phyloP scores from a whole-genome alignment of 1,284 basidiomycete species.

The Boletus smithii region DNA sequence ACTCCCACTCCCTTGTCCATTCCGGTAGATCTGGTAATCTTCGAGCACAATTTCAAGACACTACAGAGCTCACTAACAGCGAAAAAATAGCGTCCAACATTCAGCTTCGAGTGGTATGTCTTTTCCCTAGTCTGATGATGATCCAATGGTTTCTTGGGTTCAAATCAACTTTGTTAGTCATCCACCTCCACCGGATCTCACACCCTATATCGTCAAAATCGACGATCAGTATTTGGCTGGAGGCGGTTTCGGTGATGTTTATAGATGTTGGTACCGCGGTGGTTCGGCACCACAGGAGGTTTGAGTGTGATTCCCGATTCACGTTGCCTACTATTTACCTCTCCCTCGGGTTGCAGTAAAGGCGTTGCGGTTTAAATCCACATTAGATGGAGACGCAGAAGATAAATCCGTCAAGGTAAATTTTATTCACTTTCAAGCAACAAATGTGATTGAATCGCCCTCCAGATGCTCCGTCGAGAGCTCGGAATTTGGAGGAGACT shows the following conservation, averaged over 20 bases:
- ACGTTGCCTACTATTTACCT: not conserved
- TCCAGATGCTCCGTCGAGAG: too few species aligned
- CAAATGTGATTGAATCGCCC: too few species aligned
- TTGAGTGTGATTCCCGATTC: not conserved
- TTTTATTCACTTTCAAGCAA: too few species aligned
- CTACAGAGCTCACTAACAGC: too few species aligned
- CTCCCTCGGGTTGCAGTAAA: slow-evolving; percentile 21
- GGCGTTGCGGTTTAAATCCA: slow-evolving; percentile 6
- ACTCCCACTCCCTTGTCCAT: slow-evolving; percentile 32
- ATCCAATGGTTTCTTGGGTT: too few species aligned
- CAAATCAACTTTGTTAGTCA: too few species aligned
- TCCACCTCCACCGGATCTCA: slow-evolving; percentile 13
- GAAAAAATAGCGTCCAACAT: too few species aligned
- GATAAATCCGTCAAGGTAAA: not conserved
- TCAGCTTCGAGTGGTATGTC: too few species aligned
- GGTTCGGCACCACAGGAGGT: slow-evolving; percentile 7
- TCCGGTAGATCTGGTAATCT: too few species aligned
- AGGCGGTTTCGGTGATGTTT: slow-evolving; percentile 17
- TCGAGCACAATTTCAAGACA: too few species aligned
- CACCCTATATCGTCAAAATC: slow-evolving; percentile 3
- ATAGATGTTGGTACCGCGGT: slow-evolving; percentile 6
- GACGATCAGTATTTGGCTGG: slow-evolving; percentile 2
- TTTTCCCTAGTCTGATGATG: too few species aligned
- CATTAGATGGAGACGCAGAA: not conserved
- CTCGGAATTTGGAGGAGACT: too few species aligned